A percentile compares a stretch with the other conserved stretches of the same genome.
phyloP scores from a whole-genome alignment of 169 alveolate genomes.

The Cryptosporidium muris region DNA sequence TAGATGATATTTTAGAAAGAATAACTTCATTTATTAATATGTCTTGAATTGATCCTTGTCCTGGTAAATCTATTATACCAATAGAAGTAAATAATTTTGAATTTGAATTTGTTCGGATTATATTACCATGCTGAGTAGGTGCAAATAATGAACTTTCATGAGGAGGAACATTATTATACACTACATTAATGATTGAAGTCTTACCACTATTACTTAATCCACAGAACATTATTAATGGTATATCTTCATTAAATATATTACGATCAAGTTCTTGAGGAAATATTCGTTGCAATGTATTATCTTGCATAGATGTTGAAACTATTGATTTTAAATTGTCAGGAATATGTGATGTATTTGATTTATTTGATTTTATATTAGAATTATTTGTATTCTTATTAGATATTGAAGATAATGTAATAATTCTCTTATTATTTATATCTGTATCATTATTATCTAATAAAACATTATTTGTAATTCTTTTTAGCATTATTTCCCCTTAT shows the following conservation, averaged over 20 bases:
- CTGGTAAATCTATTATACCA: conserved; percentile 74
- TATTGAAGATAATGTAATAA: too few relatives aligned
- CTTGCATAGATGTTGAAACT: background rate
- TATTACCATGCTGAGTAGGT: conserved; percentile 69
- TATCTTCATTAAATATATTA: conserved; percentile 15
- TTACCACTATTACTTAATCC: conserved; percentile 78
- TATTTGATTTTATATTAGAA: too few relatives aligned
- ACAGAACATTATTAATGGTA: conserved; percentile 72
- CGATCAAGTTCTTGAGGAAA: conserved; percentile 35
- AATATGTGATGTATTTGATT: too few relatives aligned
- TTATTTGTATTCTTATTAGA: too few relatives aligned
- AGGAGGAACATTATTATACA: conserved; percentile 77
- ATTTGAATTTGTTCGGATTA: conserved; percentile 49
- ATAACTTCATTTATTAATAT: conserved; percentile 48
- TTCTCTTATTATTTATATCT: too few relatives aligned
- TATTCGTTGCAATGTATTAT: background rate
- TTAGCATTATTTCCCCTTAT: too few relatives aligned
- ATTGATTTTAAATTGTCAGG: too few relatives aligned
- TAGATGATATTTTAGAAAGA: conserved; percentile 73
- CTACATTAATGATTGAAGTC: conserved; percentile 77
- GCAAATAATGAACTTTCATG: conserved; percentile 75
- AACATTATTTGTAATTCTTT: too few relatives aligned
- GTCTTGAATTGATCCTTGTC: conserved; percentile 66
- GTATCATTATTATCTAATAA: too few relatives aligned
- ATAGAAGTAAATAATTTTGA: conserved; percentile 72